A percentile compares a stretch with the other conserved stretches of the same genome.
These are phyloP conservation scores for Hymenoscyphus salicellus DNA, from an alignment of 2,329 filamentous ascomycete species.

Conservation along the genomic window DNA sequence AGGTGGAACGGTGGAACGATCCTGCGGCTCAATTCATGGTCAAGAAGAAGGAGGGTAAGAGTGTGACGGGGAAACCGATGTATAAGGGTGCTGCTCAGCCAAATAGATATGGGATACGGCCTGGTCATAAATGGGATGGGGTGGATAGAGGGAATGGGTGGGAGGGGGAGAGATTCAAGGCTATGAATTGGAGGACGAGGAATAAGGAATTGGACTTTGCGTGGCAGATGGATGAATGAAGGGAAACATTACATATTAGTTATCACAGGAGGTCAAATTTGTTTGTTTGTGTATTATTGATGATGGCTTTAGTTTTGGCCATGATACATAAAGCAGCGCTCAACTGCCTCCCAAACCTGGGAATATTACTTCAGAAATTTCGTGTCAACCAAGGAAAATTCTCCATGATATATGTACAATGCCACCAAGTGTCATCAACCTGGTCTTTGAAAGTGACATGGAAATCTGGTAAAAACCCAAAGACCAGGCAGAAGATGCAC, in stretches of 20 bases:
- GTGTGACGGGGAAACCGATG: constrained; percentile 38
- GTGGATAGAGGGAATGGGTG: constrained; percentile 93
- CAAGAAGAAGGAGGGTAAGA: constrained; percentile 34
- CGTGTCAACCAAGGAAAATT: neutral
- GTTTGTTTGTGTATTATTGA: neutral
- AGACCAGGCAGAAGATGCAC: neutral
- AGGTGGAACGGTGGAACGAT: constrained; percentile 83
- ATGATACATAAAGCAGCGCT: neutral
- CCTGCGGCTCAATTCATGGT: constrained; percentile 79
- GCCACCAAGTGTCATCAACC: neutral
- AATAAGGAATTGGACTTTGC: constrained; percentile 80
- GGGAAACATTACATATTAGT: neutral
- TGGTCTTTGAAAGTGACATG: neutral
- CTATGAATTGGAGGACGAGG: constrained; percentile 73
- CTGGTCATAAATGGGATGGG: constrained; percentile 94
- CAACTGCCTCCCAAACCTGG: neutral
- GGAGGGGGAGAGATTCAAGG: constrained; percentile 88
- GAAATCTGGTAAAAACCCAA: neutral
- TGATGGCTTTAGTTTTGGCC: neutral
- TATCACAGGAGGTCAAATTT: neutral
- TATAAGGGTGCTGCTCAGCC: constrained; percentile 80
- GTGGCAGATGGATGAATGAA: constrained; percentile 91
- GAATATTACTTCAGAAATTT: neutral
- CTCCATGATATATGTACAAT: neutral
- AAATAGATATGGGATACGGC: constrained; percentile 89